Base-by-base conservation (phyloP, 768 basidiomycete species). In the Inosperma sp. region DNA sequence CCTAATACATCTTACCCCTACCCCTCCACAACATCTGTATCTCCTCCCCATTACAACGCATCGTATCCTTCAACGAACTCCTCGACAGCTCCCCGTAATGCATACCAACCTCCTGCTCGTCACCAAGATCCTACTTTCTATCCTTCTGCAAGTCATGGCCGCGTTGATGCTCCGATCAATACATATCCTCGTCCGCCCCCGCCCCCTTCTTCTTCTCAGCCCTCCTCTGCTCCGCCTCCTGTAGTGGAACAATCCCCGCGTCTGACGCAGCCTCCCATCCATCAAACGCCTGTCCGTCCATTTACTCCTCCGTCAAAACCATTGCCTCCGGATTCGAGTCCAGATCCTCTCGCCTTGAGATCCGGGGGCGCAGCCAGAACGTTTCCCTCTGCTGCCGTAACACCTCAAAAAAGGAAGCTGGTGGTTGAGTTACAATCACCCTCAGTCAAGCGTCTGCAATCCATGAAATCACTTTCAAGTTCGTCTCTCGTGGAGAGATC, bases 331-430 rank as follows among this genome's bases (percentile, higher is more conserved):
- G 69, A 72, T 41, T 72, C 72, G 30, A 82, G 80, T 60, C 81
- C 81, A 3, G 81, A 83, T 62, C 80, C 82, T 12, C 65, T 84
- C n/a, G 68, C 75, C 0, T 17, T 61, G 60, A n/a, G 35, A 29
- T 33, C 34, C 3, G 50, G 41, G 2, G 57, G 56, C 9, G 57
- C 62, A 36, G 64, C 70, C 9, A 57, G 58, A 22, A 59, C 49
- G 10, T 45, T 58, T 12, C 29, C 60, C 9, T 56, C 60, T 8
- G 52, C 58, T 12, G 56, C 64, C 9, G 57, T 75, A 7, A 87
- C 87, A 0, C 86, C 88, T 8, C 77, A 76, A 43, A 92, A 92
- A 62, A 78, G 88, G 44, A 91, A 89, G 59, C 72, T 76, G 3
- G 72, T 72, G 3, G 80, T 79, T 21, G 71, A 80, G 34, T 69